Conservation (phyloP, 1,284 basidiomycete genomes). For the Fomes fomentarius region DNA sequence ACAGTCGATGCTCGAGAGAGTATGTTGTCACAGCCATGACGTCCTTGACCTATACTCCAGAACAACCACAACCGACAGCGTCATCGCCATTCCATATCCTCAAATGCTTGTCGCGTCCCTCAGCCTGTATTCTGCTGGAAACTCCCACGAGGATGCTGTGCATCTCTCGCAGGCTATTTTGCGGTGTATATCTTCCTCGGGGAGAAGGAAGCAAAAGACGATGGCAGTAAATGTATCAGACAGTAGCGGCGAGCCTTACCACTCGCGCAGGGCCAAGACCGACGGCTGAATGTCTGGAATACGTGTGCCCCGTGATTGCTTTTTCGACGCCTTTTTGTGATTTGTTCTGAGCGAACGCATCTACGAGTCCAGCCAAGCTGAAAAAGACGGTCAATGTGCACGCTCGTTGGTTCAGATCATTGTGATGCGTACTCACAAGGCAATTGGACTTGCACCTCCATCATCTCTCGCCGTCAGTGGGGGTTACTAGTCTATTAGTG, state of each 20-base stretch:
- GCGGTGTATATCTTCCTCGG: constrained; percentile 71
- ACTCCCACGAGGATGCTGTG: constrained; percentile 53
- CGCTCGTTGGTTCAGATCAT: constrained; percentile 40
- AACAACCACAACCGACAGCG: constrained; percentile 63
- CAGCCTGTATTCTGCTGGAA: constrained; percentile 23
- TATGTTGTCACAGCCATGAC: constrained; percentile 40
- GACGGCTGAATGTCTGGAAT: constrained; percentile 47
- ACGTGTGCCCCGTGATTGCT: constrained; percentile 10
- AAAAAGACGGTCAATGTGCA: background rate
- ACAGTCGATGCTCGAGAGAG: constrained; percentile 27
- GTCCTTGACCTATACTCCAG: constrained; percentile 66
- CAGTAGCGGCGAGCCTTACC: constrained; percentile 50
- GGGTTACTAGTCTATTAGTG: background rate
- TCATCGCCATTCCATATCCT: constrained; percentile 52
- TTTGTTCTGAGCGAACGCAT: constrained; percentile 21
- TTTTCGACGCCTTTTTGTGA: constrained; percentile 16
- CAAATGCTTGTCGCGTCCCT: constrained; percentile 41
- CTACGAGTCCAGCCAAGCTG: constrained; percentile 26
- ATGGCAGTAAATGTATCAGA: constrained; percentile 48
- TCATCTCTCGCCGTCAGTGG: background rate
- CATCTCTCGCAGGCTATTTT: constrained; percentile 74
- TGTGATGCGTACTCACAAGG: constrained; percentile 29
- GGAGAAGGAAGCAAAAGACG: constrained; percentile 79
- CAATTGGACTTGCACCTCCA: constrained; percentile 9
- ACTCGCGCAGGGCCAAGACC: constrained; percentile 44